These are phyloP conservation scores for Wallacemonas sp. DNA, from an alignment of 208 protist genomes.

Conservation along the genomic window DNA sequence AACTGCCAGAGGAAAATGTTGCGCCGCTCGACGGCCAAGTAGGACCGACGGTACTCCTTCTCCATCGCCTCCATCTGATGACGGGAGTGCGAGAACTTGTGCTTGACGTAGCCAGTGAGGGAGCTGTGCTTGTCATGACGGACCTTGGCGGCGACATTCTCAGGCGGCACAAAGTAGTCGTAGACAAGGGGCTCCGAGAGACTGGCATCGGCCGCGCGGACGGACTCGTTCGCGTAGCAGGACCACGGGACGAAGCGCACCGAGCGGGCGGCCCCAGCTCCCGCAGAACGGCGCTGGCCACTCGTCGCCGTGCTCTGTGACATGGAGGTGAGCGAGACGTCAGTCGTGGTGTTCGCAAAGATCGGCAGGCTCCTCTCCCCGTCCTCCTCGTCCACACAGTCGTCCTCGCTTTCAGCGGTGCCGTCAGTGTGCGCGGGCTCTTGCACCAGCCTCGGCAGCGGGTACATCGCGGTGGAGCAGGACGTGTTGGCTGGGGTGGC, in stretches of 20 bases:
- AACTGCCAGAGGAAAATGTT: conserved; percentile 29
- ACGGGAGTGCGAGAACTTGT: background rate
- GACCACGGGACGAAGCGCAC: conserved; percentile 1
- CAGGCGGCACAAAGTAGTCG: conserved; percentile 32
- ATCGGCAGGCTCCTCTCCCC: conserved; percentile 18
- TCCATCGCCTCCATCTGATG: conserved; percentile 25
- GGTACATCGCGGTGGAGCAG: background rate
- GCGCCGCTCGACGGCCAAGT: conserved; percentile 25
- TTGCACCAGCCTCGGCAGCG: background rate
- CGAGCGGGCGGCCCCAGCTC: background rate
- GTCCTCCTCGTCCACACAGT: no score
- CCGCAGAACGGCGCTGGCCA: background rate
- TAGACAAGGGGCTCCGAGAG: conserved; percentile 21
- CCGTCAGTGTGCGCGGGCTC: background rate
- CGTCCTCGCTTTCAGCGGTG: no score
- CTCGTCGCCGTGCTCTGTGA: background rate
- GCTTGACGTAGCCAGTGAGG: conserved; percentile 7
- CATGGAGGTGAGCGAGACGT: background rate
- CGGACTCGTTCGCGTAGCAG: conserved; percentile 7
- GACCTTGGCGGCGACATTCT: conserved; percentile 14
- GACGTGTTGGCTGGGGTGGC: background rate
- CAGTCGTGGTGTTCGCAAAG: background rate
- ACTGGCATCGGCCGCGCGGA: background rate
- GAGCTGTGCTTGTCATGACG: background rate
- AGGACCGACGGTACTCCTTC: conserved; percentile 24